These are phyloP conservation scores for Fallopia convolvulus DNA, from an alignment of 148 eudicot genomes.

Conservation along the genomic window DNA sequence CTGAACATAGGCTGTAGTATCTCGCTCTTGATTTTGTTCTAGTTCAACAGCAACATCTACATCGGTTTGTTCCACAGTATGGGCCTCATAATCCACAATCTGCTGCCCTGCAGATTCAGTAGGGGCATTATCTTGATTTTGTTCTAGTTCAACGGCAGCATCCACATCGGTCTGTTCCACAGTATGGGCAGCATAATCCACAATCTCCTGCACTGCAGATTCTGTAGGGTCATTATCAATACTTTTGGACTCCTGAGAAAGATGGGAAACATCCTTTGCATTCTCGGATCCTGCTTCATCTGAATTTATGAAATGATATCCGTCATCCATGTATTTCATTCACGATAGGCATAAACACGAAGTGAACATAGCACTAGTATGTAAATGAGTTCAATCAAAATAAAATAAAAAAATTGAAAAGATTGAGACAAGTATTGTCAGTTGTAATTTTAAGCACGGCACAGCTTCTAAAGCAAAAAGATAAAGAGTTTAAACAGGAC, in stretches of 20 bases:
- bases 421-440: not conserved
- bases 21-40: constrained; percentile 14
- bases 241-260: constrained; percentile 9
- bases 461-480: not conserved
- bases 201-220: not conserved
- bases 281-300: constrained; percentile 8
- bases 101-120: not conserved
- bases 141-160: not conserved
- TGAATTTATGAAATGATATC: not conserved
- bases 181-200: constrained; percentile 16
- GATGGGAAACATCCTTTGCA: not conserved
- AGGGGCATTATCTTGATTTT: not conserved
- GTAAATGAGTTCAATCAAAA: not conserved
- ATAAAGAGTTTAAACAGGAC: not conserved
- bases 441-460: not conserved
- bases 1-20: not conserved
- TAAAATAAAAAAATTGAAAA: not conserved
- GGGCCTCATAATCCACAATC: constrained; percentile 17
- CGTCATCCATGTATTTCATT: not conserved
- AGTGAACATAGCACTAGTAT: not conserved
- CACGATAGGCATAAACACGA: not conserved
- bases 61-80: constrained; percentile 10
- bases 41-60: constrained; percentile 10
- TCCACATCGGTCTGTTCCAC: constrained; percentile 7
- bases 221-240: not conserved